These are phyloP conservation scores for Stagonosporopsis tanaceti DNA, from an alignment of 2,329 filamentous ascomycete species.

Conservation along the genomic window DNA sequence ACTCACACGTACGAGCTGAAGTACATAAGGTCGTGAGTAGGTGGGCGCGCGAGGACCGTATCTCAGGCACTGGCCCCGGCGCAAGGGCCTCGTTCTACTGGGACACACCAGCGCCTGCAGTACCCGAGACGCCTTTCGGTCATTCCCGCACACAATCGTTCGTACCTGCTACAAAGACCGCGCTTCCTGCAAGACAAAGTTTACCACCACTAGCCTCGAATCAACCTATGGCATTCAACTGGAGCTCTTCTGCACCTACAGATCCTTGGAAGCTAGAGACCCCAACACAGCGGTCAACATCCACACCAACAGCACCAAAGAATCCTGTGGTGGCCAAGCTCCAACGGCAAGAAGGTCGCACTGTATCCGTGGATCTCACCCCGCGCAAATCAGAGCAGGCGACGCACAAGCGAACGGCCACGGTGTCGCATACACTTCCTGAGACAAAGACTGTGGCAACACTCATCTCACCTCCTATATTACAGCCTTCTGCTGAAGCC, in stretches of 20 bases:
- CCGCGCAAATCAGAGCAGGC: constrained; percentile 15
- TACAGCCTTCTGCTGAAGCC: constrained; percentile 10
- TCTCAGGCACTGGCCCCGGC: constrained; percentile 46
- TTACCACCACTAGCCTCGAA: constrained; percentile 33
- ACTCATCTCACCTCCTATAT: constrained; percentile 19
- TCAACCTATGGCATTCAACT: constrained; percentile 42
- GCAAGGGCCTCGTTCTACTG: constrained; percentile 49
- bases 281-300: constrained; percentile 21
- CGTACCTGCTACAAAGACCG: constrained; percentile 25
- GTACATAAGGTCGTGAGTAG: constrained; percentile 45
- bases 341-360: constrained; percentile 29
- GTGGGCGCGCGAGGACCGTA: constrained; percentile 50
- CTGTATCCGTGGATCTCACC: constrained; percentile 33
- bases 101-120: constrained; percentile 41
- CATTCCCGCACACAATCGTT: constrained; percentile 39
- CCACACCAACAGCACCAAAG: constrained; percentile 29
- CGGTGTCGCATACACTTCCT: constrained; percentile 5
- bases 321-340: constrained; percentile 25
- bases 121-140: constrained; percentile 20
- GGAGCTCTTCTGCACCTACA: constrained; percentile 42
- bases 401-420: constrained; percentile 28
- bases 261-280: constrained; percentile 33
- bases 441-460: constrained; percentile 29
- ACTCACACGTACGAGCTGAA: constrained; percentile 44
- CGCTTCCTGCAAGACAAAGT: constrained; percentile 27